Base-by-base conservation (phyloP, 2,329 filamentous ascomycete species). In the Metarhizium guizhouense region DNA sequence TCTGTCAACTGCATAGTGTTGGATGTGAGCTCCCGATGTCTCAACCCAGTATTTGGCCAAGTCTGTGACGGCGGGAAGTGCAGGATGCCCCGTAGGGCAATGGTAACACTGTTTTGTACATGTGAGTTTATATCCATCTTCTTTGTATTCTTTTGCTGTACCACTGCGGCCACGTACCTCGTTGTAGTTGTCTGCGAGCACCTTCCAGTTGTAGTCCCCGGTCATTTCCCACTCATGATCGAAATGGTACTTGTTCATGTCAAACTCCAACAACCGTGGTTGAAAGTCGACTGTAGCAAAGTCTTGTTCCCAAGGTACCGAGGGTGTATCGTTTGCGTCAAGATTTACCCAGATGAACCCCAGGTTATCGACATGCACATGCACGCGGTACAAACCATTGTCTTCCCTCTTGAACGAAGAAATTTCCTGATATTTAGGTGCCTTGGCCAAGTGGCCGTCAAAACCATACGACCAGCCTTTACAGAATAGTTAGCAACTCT, bases 261-360 rank as follows among this genome's bases (percentile, higher is more conserved):
- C 54, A 47, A 65, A 65, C 11, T 60, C 59, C 10, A 59, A 58
- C 43, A 64, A 59, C 30, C 64, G 51, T 5, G 60, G 58, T 42
- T 63, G 61, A 51, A 59, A 55, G 40, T 69, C 64, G 1, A 67
- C 61, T 1, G 56, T 58, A 4, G 54, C 59, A 54, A 76, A 72
- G 53, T 76, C 70, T 6, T 74, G 69, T 58, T 71, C 68, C 76
- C 75, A 79, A 14, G 66, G 56, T 7, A 76, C 63, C 38, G 72
- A 68, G 0, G 63, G 76, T 58, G 57, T 64, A 53, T 59, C 67
- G 0, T 51, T 56, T 20, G 66, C 63, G 53, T 79, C 74, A 16
- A 80, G 60, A 57, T 79, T 79, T 52, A 76, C 70, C 72, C 74
- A 79, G 25, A 79, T 63, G 58, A 79, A 78, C 4, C 74, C 74